These are phyloP conservation scores for Dioscorea cayenensis DNA, from an alignment of 116 monocot genomes.

Conservation along the genomic window DNA sequence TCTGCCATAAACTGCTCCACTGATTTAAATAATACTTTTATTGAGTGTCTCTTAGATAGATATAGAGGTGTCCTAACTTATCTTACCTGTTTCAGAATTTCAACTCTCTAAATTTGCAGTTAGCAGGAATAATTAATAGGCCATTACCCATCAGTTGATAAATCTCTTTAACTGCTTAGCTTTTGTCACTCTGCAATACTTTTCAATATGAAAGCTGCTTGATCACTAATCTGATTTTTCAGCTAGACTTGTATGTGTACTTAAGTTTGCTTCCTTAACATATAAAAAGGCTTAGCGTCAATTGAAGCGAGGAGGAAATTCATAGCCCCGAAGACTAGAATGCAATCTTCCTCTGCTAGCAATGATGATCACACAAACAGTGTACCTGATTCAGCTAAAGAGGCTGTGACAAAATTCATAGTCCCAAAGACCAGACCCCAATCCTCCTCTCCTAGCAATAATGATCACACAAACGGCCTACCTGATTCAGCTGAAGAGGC, in stretches of 20 bases:
- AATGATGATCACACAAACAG: constrained; percentile 16
- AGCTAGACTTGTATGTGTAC: not conserved
- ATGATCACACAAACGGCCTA: constrained; percentile 20
- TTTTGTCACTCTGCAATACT: too few relatives aligned
- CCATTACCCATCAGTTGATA: too few relatives aligned
- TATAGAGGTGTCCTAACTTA: too few relatives aligned
- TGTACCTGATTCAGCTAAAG: constrained; percentile 31
- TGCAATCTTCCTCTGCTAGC: constrained; percentile 17
- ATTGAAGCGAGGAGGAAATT: constrained; percentile 94
- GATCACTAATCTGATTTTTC: too few relatives aligned
- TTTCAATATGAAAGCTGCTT: too few relatives aligned
- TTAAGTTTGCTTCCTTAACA: constrained; percentile 33
- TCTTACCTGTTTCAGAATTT: too few relatives aligned
- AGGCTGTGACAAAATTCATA: constrained; percentile 52
- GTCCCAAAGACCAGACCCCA: constrained; percentile 46
- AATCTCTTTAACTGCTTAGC: too few relatives aligned
- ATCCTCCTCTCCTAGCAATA: constrained; percentile 8
- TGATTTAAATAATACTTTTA: too few relatives aligned
- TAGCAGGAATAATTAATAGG: too few relatives aligned
- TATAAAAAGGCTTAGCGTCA: constrained; percentile 71
- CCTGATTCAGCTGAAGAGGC: constrained; percentile 30
- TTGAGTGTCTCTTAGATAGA: too few relatives aligned
- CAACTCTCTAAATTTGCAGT: too few relatives aligned
- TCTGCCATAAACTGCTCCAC: too few relatives aligned
- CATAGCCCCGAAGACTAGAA: constrained; percentile 59